Base-by-base conservation (phyloP, 495 filamentous ascomycete genomes). In the Neurospora terricola region DNA sequence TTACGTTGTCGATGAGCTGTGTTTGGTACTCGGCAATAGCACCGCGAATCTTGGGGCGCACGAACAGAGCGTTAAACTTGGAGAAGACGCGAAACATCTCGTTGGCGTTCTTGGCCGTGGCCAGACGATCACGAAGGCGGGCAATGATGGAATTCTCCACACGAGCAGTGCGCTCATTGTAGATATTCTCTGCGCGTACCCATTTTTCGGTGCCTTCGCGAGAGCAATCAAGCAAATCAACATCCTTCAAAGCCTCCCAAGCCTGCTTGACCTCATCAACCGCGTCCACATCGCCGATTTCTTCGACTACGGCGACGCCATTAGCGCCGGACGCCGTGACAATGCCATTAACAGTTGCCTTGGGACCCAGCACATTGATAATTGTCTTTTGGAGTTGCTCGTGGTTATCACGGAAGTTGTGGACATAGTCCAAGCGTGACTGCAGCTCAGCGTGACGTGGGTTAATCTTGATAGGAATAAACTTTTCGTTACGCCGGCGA, bases 11-110 rank as follows among this genome's bases (percentile, higher is more conserved):
- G 74, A 99, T 97, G 39, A 99, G 91, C 79, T 97, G 93, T 6
- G 93, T 93, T 78, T 99, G 96, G 78, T 98, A 99, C 80, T 98
- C 96, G 36, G 93, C 90, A 78, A 99, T 99, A 70, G 96, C 96
- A 77, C 96, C 94, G 59, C 96, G 90, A 80, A 99, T 98, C 85
- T 98, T 98, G 21, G 96, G 96, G 38, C 96, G 89, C 69, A 99
- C 94, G 78, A 99, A 95, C 69, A 99, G 90, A 37, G 96, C 96
- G 78, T 99, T 99, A 87, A 99, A 99, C 78, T 98, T 98, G 23
- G 96, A 99, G 80, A 98, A 98, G 68, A 99, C 96, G 43, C 96
- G 92, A 80, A 99, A 99, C 96, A 98, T 99, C 80, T 98, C 96
- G 79, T 96, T 98, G 27, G 96, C 96, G 71, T 91, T 94, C 86